Percentiles rank a stretch among this genome's conserved stretches.
Evolutionary conservation across 2,329 filamentous ascomycete genomes (phyloP).

Genomic region (Penicillium italicum): DNA sequence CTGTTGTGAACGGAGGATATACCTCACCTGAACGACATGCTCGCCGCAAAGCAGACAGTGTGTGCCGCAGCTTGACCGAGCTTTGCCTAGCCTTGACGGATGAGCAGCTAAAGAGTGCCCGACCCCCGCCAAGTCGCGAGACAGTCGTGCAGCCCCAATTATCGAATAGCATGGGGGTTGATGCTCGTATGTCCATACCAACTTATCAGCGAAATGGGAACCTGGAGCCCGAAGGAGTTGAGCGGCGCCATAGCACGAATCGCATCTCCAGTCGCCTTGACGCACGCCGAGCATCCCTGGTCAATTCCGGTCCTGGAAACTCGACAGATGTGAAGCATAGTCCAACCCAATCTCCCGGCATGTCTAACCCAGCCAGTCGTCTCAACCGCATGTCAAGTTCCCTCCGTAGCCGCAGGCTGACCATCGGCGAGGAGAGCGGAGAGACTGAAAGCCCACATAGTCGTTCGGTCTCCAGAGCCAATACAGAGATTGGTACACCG

Average conservation of each 20-base stretch:
- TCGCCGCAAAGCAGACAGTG: constrained; percentile 82
- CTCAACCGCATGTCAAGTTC: constrained; percentile 42
- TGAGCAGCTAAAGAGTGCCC: constrained; percentile 39
- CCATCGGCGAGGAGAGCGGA: constrained; percentile 36
- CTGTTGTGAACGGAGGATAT: constrained; percentile 37
- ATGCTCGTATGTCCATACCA: constrained; percentile 27
- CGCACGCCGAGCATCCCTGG: constrained; percentile 40
- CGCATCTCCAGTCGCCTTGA: constrained; percentile 36
- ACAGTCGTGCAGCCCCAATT: constrained; percentile 19
- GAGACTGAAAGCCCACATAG: constrained; percentile 29
- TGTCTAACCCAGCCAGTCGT: constrained; percentile 33
- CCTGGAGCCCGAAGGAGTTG: constrained; percentile 37
- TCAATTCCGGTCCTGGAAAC: constrained; percentile 24
- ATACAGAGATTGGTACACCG: constrained; percentile 40
- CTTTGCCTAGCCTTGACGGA: constrained; percentile 80
- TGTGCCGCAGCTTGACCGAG: constrained; percentile 90
- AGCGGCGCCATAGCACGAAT: constrained; percentile 27
- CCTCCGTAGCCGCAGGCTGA: constrained; percentile 36
- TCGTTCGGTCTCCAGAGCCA: constrained; percentile 43
- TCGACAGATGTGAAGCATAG: constrained; percentile 17
- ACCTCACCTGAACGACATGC: constrained; percentile 71
- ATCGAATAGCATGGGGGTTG: constrained; percentile 25
- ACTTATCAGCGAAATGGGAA: constrained; percentile 37
- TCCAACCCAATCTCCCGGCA: constrained; percentile 15
- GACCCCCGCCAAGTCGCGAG: constrained; percentile 31